Conservation (phyloP, 1,284 basidiomycete genomes). For the Rhodotorula sp. region DNA sequence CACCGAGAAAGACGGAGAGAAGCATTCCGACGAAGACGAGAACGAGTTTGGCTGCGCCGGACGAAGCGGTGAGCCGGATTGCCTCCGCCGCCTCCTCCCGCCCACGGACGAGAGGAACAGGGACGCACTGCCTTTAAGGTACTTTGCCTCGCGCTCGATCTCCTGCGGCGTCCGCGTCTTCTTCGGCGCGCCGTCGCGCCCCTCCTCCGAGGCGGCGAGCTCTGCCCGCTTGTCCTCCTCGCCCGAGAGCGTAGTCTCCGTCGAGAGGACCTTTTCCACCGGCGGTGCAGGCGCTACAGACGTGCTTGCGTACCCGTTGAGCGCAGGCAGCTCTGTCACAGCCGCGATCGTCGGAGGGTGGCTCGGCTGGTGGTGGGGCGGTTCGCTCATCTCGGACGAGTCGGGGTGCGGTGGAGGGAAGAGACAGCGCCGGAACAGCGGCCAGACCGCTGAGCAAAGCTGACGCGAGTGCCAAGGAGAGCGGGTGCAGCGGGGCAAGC, state of each 20-base stretch:
- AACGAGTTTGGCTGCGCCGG: conserved; percentile 27
- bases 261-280: conserved; percentile 6
- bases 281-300: background rate
- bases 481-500: background rate
- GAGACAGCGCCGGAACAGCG: background rate
- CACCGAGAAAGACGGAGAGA: conserved; percentile 15
- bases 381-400: background rate
- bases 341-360: background rate
- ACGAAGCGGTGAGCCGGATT: background rate
- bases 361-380: background rate
- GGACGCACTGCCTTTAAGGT: conserved; percentile 31
- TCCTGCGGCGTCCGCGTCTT: background rate
- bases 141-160: conserved; percentile 14
- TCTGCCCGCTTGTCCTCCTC: background rate
- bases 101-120: background rate
- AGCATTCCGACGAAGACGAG: conserved; percentile 44
- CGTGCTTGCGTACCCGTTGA: background rate
- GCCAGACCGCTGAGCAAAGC: background rate
- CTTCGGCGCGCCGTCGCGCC: background rate
- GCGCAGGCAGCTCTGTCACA: background rate
- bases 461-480: background rate
- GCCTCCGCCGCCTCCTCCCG: background rate
- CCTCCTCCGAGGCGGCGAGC: background rate
- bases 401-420: background rate
- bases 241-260: background rate